Conservation (phyloP, 495 filamentous ascomycete species). For the Cairneyella variabilis region DNA sequence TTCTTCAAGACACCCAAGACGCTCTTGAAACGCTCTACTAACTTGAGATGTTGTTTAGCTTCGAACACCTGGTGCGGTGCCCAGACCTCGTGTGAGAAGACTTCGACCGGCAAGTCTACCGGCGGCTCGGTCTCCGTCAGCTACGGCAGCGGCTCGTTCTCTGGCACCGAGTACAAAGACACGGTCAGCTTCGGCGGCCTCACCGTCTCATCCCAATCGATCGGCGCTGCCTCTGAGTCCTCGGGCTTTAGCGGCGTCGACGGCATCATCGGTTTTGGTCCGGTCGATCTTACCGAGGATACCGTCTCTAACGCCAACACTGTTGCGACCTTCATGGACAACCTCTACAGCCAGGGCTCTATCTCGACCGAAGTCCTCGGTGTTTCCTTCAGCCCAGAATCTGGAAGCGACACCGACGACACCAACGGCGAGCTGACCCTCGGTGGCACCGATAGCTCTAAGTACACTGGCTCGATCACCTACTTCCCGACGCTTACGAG, state of each 20-base stretch:
- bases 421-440: conserved; percentile 30
- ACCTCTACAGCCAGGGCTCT: conserved; percentile 16
- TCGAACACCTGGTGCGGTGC: conserved; percentile 17
- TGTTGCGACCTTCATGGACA: conserved; percentile 18
- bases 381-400: conserved; percentile 21
- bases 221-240: conserved; percentile 24
- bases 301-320: conserved; percentile 12
- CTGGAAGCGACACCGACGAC: conserved; percentile 15
- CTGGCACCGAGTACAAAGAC: conserved; percentile 23
- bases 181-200: conserved; percentile 25
- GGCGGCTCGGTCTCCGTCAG: conserved; percentile 13
- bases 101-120: conserved; percentile 14
- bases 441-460: conserved; percentile 28
- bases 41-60: conserved; percentile 15
- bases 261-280: conserved; percentile 31
- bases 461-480: conserved; percentile 21
- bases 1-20: not conserved
- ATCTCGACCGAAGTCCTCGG: conserved; percentile 22
- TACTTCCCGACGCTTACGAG: conserved; percentile 19
- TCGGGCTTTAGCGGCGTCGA: conserved; percentile 28
- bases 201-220: conserved; percentile 12
- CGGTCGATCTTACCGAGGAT: conserved; percentile 1
- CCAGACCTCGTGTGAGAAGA: conserved; percentile 12
- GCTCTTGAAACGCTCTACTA: conserved; percentile 9
- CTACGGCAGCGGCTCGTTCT: conserved; percentile 19